A percentile compares a stretch with the other conserved stretches of the same genome.
These are phyloP conservation scores for Manihot esculenta DNA, from an alignment of 441 rosid genomes.

Conservation along the genomic window DNA sequence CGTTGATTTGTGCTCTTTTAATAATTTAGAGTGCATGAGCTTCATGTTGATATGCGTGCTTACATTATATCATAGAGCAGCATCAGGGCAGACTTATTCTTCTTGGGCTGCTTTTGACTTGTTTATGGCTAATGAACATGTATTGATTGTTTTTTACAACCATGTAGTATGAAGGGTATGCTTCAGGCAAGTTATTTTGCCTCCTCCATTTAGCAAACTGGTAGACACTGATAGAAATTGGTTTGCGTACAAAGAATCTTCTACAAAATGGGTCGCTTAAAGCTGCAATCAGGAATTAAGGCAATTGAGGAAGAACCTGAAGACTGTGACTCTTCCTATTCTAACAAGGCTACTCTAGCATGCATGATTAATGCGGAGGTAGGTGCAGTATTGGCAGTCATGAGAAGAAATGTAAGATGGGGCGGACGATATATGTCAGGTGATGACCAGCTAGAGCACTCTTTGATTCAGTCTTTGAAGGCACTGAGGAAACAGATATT, in stretches of 20 bases:
- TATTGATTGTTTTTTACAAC: conserved; percentile 13
- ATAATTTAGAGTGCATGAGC: not conserved
- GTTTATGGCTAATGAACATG: conserved; percentile 26
- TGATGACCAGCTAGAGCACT: conserved; percentile 92
- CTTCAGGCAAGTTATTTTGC: conserved; percentile 21
- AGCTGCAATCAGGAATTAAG: conserved; percentile 44
- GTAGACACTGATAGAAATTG: conserved; percentile 26
- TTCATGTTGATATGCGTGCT: not conserved
- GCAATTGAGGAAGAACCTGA: conserved; percentile 62
- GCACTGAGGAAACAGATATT: conserved; percentile 78
- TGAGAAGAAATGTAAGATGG: conserved; percentile 98
- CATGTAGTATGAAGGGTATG: conserved; percentile 37
- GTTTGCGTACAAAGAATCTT: conserved; percentile 21
- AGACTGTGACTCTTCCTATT: conserved; percentile 37
- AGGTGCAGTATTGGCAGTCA: conserved; percentile 90
- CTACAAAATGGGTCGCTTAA: conserved; percentile 42
- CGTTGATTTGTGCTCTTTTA: not conserved
- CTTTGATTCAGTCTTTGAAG: conserved; percentile 87
- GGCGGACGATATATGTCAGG: conserved; percentile 75
- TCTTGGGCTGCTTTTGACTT: not conserved
- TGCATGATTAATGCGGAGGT: conserved; percentile 85
- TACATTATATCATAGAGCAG: not conserved
- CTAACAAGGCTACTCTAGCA: conserved; percentile 52
- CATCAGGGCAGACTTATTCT: not conserved
- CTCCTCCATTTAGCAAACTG: conserved; percentile 22